phyloP scores from a whole-genome alignment of 148 eudicot genomes.

The Chenopodium album region DNA sequence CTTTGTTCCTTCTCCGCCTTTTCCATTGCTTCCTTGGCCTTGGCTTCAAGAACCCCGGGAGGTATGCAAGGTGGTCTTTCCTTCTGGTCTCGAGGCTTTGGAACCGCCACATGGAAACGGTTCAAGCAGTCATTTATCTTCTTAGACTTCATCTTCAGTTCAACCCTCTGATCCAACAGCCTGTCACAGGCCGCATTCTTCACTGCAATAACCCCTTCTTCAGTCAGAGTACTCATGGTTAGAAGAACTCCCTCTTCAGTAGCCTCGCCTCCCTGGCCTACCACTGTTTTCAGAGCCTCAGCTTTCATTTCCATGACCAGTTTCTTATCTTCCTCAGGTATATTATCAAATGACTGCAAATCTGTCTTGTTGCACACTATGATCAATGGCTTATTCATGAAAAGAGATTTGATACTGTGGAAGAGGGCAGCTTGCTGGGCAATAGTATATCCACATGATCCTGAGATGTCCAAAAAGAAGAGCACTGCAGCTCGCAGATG shows the following conservation, averaged over 20 bases:
- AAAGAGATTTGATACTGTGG: slow-evolving; percentile 83
- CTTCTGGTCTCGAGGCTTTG: slow-evolving; percentile 81
- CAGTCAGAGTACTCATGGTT: slow-evolving; percentile 83
- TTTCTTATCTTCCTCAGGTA: slow-evolving; percentile 78
- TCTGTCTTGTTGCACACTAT: slow-evolving; percentile 94
- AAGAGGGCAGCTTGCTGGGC: slow-evolving; percentile 91
- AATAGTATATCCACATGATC: slow-evolving; percentile 85
- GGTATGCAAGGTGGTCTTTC: slow-evolving; percentile 83
- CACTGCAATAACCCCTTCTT: slow-evolving; percentile 79
- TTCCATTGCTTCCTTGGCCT: slow-evolving; percentile 46
- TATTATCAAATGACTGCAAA: slow-evolving; percentile 66
- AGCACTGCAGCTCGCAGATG: slow-evolving; percentile 88
- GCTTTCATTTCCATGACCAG: slow-evolving; percentile 78
- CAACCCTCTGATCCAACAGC: slow-evolving; percentile 84
- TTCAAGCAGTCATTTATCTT: slow-evolving; percentile 84
- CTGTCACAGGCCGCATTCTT: slow-evolving; percentile 95
- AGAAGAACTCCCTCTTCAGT: slow-evolving; percentile 67
- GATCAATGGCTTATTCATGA: slow-evolving; percentile 83
- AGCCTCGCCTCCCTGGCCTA: slow-evolving; percentile 78
- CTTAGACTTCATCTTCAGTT: slow-evolving; percentile 89
- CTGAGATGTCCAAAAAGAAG: slow-evolving; percentile 85
- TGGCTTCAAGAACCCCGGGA: slow-evolving; percentile 67
- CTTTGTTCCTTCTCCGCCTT: slow-evolving; percentile 41
- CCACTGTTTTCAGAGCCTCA: slow-evolving; percentile 79
- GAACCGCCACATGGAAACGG: slow-evolving; percentile 88